These are phyloP conservation scores for Sambucus nigra DNA, from an alignment of 129 eudicot genomes.

Conservation along the genomic window DNA sequence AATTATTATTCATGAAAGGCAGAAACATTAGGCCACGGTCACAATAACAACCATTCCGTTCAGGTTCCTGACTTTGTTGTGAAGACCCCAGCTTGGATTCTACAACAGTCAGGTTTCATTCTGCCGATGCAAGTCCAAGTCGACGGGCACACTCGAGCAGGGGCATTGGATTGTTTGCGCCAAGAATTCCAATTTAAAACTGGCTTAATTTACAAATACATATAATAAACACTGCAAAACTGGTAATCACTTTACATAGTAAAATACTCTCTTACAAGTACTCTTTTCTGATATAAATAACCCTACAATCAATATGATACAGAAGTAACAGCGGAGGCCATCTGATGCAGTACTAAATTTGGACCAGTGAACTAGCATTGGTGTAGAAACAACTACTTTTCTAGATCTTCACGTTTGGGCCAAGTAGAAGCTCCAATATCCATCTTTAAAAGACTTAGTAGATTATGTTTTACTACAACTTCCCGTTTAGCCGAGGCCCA, in stretches of 20 bases:
- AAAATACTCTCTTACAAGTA: not conserved
- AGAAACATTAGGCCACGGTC: too few species aligned
- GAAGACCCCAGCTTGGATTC: too few species aligned
- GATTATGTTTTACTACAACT: not conserved
- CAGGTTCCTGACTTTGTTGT: too few species aligned
- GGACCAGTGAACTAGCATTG: not conserved
- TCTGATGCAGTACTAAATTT: not conserved
- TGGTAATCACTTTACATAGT: too few species aligned
- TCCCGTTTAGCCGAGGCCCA: not conserved
- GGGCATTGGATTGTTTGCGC: too few species aligned
- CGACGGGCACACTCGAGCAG: too few species aligned
- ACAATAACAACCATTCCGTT: too few species aligned
- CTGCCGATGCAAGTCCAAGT: too few species aligned
- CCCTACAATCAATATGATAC: not conserved
- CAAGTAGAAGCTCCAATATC: constrained; percentile 4
- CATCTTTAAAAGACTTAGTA: not conserved
- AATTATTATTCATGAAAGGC: too few species aligned
- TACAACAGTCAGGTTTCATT: too few species aligned
- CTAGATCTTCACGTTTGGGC: constrained; percentile 10
- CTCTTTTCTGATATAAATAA: not conserved
- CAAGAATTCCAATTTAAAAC: too few species aligned
- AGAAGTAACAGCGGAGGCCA: not conserved
- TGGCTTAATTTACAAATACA: not conserved
- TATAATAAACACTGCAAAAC: not conserved
- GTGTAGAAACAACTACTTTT: constrained; percentile 3